Conservation (phyloP, 176 grass and related monocot genomes). For the Carex scoparia region DNA sequence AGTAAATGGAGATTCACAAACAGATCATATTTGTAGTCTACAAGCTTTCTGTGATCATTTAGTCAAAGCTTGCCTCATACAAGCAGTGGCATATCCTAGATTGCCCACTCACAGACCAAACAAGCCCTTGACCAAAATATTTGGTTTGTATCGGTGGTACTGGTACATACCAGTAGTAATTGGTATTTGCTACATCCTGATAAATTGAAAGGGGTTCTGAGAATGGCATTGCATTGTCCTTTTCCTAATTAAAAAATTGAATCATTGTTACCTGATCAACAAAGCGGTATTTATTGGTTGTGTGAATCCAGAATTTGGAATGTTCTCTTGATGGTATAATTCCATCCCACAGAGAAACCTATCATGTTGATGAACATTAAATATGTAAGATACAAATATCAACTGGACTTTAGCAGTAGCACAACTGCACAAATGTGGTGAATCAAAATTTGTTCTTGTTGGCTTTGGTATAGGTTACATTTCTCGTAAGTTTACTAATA, state of each 20-base stretch:
- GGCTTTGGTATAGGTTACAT: not conserved
- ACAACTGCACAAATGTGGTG: not conserved
- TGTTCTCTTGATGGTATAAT: conserved; percentile 93
- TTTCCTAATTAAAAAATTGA: too few species aligned
- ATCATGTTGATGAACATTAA: conserved; percentile 16
- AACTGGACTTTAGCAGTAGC: not conserved
- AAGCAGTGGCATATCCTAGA: not conserved
- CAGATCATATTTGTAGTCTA: not conserved
- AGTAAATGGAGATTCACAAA: not conserved
- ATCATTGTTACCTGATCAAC: conserved; percentile 62
- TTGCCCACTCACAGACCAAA: not conserved
- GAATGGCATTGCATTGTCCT: not conserved
- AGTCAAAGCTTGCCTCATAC: not conserved
- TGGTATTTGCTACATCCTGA: not conserved
- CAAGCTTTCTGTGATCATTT: not conserved
- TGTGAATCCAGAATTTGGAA: conserved; percentile 84
- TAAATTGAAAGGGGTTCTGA: not conserved
- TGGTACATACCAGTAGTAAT: not conserved
- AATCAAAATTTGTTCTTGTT: not conserved
- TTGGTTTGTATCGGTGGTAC: not conserved
- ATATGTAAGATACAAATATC: not conserved
- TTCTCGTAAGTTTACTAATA: not conserved
- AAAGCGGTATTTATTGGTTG: conserved; percentile 98
- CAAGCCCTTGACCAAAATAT: not conserved
- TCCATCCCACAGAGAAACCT: conserved; percentile 99